Evolutionary conservation across 306 rosid species (phyloP).

Genomic region (Clitoria ternatea): DNA sequence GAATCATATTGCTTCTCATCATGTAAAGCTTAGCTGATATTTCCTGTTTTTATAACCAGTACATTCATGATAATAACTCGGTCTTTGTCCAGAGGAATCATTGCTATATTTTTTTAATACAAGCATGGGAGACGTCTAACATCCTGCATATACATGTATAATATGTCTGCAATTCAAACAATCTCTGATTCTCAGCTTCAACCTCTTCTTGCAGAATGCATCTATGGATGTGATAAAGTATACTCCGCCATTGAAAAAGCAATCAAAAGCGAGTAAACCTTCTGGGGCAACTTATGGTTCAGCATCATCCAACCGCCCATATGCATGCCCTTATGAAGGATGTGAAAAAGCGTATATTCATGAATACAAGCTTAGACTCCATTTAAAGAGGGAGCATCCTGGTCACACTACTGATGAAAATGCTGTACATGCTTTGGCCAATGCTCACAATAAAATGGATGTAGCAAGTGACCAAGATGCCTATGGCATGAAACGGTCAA

Average conservation of each 20-base stretch:
- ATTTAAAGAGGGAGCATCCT: constrained; percentile 90
- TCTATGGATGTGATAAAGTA: constrained; percentile 61
- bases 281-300: constrained; percentile 61
- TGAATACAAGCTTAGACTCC: constrained; percentile 91
- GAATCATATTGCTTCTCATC: constrained; percentile 86
- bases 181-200: no score
- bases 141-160: no score
- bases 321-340: constrained; percentile 89
- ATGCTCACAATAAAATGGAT: constrained; percentile 72
- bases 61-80: neutral
- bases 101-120: neutral
- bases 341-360: constrained; percentile 93
- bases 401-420: constrained; percentile 63
- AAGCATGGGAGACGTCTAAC: neutral
- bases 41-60: neutral
- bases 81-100: neutral
- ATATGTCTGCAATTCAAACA: no score
- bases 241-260: constrained; percentile 68
- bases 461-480: constrained; percentile 93
- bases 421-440: constrained; percentile 51
- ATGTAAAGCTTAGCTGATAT: constrained; percentile 77
- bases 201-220: constrained; percentile 60
- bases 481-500: constrained; percentile 54
- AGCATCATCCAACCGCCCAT: constrained; percentile 89
- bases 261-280: constrained; percentile 52